Evolutionary conservation across 208 protist genomes (phyloP).

Genomic region (Wallacemonas sp.): DNA sequence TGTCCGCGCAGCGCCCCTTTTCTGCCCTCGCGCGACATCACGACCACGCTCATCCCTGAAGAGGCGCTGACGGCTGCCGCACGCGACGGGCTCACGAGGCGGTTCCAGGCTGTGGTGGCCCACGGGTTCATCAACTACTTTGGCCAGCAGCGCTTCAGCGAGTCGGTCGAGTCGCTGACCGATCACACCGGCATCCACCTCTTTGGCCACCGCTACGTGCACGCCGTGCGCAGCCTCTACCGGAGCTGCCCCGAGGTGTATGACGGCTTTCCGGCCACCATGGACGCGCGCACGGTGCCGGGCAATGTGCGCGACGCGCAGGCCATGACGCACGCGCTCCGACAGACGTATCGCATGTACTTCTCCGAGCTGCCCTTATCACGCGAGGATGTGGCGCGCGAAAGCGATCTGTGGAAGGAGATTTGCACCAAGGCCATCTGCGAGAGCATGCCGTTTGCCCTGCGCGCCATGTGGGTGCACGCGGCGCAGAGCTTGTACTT

Average conservation of each 20-base stretch:
- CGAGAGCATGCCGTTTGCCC: conserved; percentile 46
- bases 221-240: conserved; percentile 58
- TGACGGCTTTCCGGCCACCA: conserved; percentile 59
- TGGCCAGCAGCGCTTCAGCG: conserved; percentile 94
- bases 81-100: conserved; percentile 21
- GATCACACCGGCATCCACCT: conserved; percentile 83
- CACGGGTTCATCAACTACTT: conserved; percentile 96
- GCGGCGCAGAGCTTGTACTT: conserved; percentile 83
- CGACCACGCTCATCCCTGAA: neutral
- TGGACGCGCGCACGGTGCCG: conserved; percentile 63
- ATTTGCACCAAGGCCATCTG: conserved; percentile 71
- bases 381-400: conserved; percentile 35
- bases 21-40: neutral
- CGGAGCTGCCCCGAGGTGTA: conserved; percentile 45
- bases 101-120: conserved; percentile 31
- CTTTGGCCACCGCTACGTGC: conserved; percentile 54
- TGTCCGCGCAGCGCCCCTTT: conserved; percentile 12
- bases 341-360: conserved; percentile 61
- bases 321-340: conserved; percentile 60
- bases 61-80: neutral
- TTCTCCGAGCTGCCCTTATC: conserved; percentile 40
- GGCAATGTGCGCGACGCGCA: conserved; percentile 54
- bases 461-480: conserved; percentile 78
- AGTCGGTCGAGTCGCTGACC: conserved; percentile 31
- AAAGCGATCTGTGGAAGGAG: conserved; percentile 47